Base-by-base conservation (phyloP, 352 stramenopile species). In the Pythium dissotocum region DNA sequence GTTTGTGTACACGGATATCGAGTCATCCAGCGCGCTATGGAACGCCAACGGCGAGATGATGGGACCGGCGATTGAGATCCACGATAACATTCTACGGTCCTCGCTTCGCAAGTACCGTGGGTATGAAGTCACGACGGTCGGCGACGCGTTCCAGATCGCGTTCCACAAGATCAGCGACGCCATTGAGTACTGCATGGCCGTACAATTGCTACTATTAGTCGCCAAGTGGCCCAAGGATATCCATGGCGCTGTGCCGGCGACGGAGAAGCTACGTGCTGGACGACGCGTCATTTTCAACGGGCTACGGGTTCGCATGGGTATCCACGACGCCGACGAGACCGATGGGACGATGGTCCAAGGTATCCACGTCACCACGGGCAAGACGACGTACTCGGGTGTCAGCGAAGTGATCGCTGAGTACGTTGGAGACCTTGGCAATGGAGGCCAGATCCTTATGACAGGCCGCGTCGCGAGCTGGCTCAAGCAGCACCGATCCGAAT, bases 81-180 rank as follows among this genome's bases (percentile, higher is more conserved):
- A 82, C 40, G 75, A 82, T 63, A 63, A 57, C 10, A 71, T 80
- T 24, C 33, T 80, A 21, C 71, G 74, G 0, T 67, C 67, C 3
- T 38, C 66, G 21, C 52, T 80, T 44, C 61, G 61, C 18, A 77
- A 77, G 26, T 78, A 90, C 38, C 74, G 75, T 42, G 84, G 84
- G 10, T 93, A 93, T 58, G 84, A 93, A 63, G 89, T 93, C 63
- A 90, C 84, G 30, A 93, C 84, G 0, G 74, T 72, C 1, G 85
- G 85, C 2, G 85, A 93, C 30, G 76, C 85, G 5, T 93, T 93
- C 67, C 82, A 91, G 28, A 40, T 93, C 16, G 82, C 79, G 4
- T 93, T 93, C 49, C 85, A 88, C 61, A 87, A 76, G 38, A 82
- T 90, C 51, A 68, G 66, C 6, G 85, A 93, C 52, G 85, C 82